Conservation (phyloP, 1,139 yeast species). For the Candida freyschussii region DNA sequence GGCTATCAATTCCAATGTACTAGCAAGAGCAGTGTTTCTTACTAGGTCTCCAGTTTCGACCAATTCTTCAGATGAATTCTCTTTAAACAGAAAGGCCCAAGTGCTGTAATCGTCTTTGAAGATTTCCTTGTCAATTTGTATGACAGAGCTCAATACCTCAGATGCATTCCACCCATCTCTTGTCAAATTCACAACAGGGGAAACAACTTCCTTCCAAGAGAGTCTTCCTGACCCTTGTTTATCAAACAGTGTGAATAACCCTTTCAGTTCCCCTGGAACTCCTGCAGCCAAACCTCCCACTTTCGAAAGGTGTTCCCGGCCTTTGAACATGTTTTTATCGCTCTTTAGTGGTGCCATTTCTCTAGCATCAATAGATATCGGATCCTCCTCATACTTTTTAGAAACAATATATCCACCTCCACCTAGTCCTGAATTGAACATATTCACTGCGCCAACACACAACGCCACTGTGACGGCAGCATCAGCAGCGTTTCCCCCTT, state of each 20-base stretch:
- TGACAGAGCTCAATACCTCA: conserved; percentile 42
- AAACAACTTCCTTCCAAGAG: conserved; percentile 66
- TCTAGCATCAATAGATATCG: conserved; percentile 75
- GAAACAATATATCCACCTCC: conserved; percentile 83
- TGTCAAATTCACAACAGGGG: conserved; percentile 71
- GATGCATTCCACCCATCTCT: conserved; percentile 62
- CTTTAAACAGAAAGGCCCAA: conserved; percentile 53
- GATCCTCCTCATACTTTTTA: conserved; percentile 36
- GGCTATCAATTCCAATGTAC: conserved; percentile 65
- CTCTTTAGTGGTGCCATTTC: conserved; percentile 77
- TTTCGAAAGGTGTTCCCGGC: conserved; percentile 44
- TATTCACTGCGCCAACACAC: conserved; percentile 80
- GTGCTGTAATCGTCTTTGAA: conserved; percentile 31
- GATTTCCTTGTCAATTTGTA: conserved; percentile 34
- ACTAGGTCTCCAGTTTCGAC: conserved; percentile 55
- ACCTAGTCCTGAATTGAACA: conserved; percentile 87
- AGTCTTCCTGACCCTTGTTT: conserved; percentile 67
- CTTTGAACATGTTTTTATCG: conserved; percentile 59
- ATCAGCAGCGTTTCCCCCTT: conserved; percentile 62
- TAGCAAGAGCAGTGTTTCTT: conserved; percentile 55
- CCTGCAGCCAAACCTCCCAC: conserved; percentile 84
- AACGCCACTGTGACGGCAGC: conserved; percentile 87
- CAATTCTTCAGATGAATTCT: conserved; percentile 29
- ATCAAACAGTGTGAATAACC: conserved; percentile 57
- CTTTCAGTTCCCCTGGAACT: conserved; percentile 86